Percentiles rank a stretch among this genome's conserved stretches.
Conservation (phyloP, 306 rosid genomes). For the Dicorynia guianensis region DNA sequence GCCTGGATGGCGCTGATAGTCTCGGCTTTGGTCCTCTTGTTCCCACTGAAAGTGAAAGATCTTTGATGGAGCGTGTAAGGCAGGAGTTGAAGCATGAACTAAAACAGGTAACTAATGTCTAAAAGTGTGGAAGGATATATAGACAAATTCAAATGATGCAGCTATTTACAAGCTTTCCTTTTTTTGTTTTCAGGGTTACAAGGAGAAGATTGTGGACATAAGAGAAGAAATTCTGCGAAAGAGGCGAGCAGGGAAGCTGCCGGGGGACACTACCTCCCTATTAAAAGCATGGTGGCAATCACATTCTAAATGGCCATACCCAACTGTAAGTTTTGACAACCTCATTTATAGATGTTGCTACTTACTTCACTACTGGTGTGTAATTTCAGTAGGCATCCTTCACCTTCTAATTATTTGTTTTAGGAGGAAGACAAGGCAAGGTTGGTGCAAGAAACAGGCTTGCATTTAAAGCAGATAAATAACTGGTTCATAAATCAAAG, state of each 20-base stretch:
- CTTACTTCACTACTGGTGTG: not conserved
- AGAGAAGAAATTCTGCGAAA: slow-evolving; percentile 69
- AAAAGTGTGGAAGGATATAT: not conserved
- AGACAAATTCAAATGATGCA: not conserved
- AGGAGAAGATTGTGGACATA: slow-evolving; percentile 67
- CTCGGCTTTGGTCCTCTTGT: slow-evolving; percentile 70
- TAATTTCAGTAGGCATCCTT: no score
- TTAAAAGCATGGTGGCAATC: slow-evolving; percentile 76
- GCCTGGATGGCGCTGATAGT: slow-evolving; percentile 53
- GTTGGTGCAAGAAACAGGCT: slow-evolving; percentile 70
- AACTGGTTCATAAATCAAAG: not conserved
- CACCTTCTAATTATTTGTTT: no score
- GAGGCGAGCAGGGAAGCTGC: slow-evolving; percentile 74
- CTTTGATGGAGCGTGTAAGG: slow-evolving; percentile 70
- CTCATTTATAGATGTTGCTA: not conserved
- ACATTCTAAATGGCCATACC: slow-evolving; percentile 78
- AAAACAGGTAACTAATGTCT: slow-evolving; percentile 50
- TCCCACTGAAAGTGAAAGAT: slow-evolving; percentile 65
- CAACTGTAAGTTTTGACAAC: slow-evolving; percentile 53
- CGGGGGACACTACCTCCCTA: slow-evolving; percentile 76
- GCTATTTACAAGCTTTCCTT: slow-evolving; percentile 11
- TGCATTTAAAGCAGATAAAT: slow-evolving; percentile 49
- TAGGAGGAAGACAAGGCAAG: slow-evolving; percentile 71
- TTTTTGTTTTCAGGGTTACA: slow-evolving; percentile 55
- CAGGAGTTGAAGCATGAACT: slow-evolving; percentile 64